Base-by-base conservation (phyloP, 441 rosid genomes). In the Corymbia calophylla region DNA sequence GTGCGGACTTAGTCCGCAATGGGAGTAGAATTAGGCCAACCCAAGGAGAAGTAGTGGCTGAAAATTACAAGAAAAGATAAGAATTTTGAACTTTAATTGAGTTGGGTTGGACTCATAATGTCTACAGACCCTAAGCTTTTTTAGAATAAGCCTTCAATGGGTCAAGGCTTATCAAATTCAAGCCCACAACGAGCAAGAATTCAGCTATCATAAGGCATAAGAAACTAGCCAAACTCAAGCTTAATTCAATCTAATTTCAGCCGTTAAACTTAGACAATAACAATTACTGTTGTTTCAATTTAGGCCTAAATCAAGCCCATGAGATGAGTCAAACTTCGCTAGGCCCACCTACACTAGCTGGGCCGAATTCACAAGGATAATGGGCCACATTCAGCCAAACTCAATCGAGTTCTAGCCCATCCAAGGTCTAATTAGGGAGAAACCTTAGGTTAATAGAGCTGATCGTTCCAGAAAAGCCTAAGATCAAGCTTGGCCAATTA, bases 21-120 rank as follows among this genome's bases (percentile, higher is more conserved):
- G 60, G 27, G 23, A 55, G 27, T 55, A 55, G 60, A 55, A 55
- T 55, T 55, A 10, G 0, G 12, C 60, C 27, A 21, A 27, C 27
- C 60, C 27, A 55, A 55, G 27, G 27, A 21, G 12, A 55, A 55
- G 60, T 55, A 55, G 60, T 4, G 29, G 23, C 0, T 0, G 0
- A 56, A 56, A 56, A 56, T 23, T 56, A 56, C 29, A 23, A 56
- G 29, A 4, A 23, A 56, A 56, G 29, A 56, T 12, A 56, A 56
- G 62, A 27, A 39, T 39, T 39, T 23, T 56, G 62, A 56, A 27
- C 62, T 56, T 56, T 4, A 56, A 23, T 56, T 56, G 25, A 56
- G 62, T 56, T 56, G 62, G 13, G 62, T 56, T 56, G 23, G 62
- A 27, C 29, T 27, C 62, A 9, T 1, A 56, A 56, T 56, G 62